A percentile compares a stretch with the other conserved stretches of the same genome.
phyloP scores from a whole-genome alignment of 305 asterid genomes.

The Fraxinus xanthoxyloides region DNA sequence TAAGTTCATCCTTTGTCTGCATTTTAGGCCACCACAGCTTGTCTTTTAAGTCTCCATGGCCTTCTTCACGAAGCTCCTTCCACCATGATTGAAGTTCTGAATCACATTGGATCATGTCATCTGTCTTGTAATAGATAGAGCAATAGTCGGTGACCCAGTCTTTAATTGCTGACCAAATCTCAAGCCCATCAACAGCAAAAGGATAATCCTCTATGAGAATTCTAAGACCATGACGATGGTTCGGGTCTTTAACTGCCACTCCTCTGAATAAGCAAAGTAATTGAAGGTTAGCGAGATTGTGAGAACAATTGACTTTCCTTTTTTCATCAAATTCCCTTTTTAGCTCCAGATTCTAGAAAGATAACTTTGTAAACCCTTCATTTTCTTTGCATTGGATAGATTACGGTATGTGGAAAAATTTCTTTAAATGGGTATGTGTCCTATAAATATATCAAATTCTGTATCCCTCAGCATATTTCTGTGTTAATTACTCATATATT shows the following conservation, averaged over 20 bases:
- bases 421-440: background rate
- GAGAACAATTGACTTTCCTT: background rate
- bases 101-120: constrained; percentile 25
- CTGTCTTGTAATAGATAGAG: constrained; percentile 36
- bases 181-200: constrained; percentile 44
- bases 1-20: constrained; percentile 30
- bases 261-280: constrained; percentile 30
- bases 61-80: constrained; percentile 40
- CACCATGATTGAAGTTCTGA: constrained; percentile 46
- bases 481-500: background rate
- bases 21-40: constrained; percentile 50
- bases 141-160: constrained; percentile 43
- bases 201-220: constrained; percentile 46
- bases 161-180: constrained; percentile 44
- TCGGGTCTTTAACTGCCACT: constrained; percentile 43
- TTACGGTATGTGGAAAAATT: background rate
- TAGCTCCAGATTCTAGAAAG: background rate
- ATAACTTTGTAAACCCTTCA: background rate
- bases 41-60: constrained; percentile 45
- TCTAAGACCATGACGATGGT: constrained; percentile 34
- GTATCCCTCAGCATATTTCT: background rate
- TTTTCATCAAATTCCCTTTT: background rate
- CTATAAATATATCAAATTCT: background rate
- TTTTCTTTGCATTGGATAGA: background rate
- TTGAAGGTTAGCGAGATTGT: background rate